Base-by-base conservation (phyloP, 2,329 filamentous ascomycete species). In the Neoscytalidium dimidiatum region DNA sequence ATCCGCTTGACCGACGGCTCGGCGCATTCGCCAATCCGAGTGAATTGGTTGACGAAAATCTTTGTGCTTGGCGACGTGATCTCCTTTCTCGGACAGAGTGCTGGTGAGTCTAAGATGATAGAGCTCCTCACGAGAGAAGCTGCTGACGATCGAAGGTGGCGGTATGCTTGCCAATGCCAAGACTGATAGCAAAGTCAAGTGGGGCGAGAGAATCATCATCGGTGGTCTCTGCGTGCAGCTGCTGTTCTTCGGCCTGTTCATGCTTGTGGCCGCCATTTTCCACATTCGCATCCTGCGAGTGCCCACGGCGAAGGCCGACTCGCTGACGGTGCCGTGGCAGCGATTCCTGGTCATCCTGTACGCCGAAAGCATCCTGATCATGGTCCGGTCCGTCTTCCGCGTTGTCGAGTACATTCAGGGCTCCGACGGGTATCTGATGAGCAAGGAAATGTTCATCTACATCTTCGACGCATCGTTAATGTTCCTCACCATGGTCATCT, bases 151-250 rank as follows among this genome's bases (percentile, higher is more conserved):
- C 26, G 8, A 29, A 60, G 52, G 62, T n/a, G 62, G 62, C 19
- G 62, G 62, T 17, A 64, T 64, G 43, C 31, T 60, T n/a, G 19
- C 46, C 2, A 35, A 53, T 2, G 35, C 56, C 4, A 28, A 52
- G 8, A 31, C 26, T 2, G 2, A 31, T 0, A 41, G 44, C n/a
- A 21, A 58, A 6, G 33, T 29, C 19, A 60, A 51, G 52, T 52
- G 67, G 69, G 79, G 80, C 62, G 73, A 81, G 35, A 75, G 76
- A 63, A 75, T 85, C 62, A 78, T 86, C 44, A 72, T 85, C 23
- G 78, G 70, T 4, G 84, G 83, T 2, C 76, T 86, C 4, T 74
- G 80, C n/a, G 71, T 85, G 43, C 83, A 86, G 67, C 75, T 85
- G 66, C 56, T 78, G 60, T 82, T 83, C 69, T 85, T 86, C 71